Evolutionary conservation across 2,329 filamentous ascomycete genomes (phyloP).

Genomic region (Stachybotrys echinatus): DNA sequence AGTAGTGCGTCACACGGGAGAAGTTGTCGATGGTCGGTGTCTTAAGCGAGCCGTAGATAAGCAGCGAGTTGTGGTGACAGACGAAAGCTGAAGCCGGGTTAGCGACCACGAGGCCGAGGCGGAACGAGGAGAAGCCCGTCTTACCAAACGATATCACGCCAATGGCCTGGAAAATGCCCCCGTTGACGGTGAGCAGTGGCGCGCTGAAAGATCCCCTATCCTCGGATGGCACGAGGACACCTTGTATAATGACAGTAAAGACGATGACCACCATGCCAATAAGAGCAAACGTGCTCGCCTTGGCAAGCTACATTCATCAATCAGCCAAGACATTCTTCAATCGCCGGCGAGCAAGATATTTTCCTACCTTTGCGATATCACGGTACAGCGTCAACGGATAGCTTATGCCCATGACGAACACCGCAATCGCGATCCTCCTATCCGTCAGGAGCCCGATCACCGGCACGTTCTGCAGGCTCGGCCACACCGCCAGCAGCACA

Average conservation of each 20-base stretch:
- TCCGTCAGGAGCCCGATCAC: constrained; percentile 80
- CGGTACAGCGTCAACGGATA: constrained; percentile 90
- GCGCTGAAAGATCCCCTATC: constrained; percentile 66
- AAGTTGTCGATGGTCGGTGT: constrained; percentile 97
- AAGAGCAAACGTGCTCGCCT: constrained; percentile 88
- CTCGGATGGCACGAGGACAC: constrained; percentile 66
- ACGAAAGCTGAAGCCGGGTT: constrained; percentile 46
- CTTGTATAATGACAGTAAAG: constrained; percentile 80
- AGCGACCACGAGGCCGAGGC: not conserved
- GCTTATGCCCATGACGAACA: constrained; percentile 81
- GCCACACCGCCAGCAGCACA: constrained; percentile 78
- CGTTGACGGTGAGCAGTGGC: constrained; percentile 71
- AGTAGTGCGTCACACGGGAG: constrained; percentile 87
- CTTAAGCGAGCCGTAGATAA: constrained; percentile 93
- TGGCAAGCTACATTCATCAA: constrained; percentile 63
- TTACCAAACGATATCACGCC: constrained; percentile 96
- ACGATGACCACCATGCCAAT: constrained; percentile 92
- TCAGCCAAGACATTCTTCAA: constrained; percentile 3
- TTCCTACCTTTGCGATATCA: constrained; percentile 91
- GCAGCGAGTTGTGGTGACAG: constrained; percentile 88
- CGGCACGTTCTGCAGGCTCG: constrained; percentile 63
- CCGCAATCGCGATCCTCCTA: constrained; percentile 76
- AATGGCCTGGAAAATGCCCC: constrained; percentile 89
- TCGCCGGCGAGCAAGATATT: not conserved
- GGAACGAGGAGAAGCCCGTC: not conserved